Evolutionary conservation across 176 grass and related monocot species (phyloP).

Genomic region (Oryza meyeriana): DNA sequence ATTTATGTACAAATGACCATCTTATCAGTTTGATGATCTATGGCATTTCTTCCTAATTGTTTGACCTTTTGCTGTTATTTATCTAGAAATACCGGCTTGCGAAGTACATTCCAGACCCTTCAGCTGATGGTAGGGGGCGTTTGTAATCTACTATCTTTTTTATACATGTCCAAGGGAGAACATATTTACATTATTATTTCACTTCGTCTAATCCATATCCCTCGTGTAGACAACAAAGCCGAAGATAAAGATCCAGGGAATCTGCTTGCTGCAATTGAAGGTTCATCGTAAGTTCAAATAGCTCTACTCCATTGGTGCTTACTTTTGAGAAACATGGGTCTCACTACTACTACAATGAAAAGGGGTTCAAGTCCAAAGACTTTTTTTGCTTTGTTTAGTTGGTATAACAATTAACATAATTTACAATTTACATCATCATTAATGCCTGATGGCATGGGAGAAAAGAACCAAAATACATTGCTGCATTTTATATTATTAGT

Average conservation of each 20-base stretch:
- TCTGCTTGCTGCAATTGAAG: slow-evolving; percentile 54
- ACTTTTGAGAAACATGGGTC: background rate
- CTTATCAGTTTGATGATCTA: background rate
- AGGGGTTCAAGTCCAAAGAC: background rate
- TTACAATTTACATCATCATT: background rate
- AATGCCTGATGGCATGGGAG: background rate
- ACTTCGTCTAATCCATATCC: background rate
- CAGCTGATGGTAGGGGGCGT: slow-evolving; percentile 53
- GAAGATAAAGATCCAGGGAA: slow-evolving; percentile 65
- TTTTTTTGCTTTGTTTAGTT: background rate
- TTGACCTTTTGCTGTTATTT: background rate
- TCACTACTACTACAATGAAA: background rate
- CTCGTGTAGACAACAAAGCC: slow-evolving; percentile 37
- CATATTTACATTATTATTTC: background rate
- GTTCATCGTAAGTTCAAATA: slow-evolving; percentile 67
- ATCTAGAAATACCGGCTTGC: slow-evolving; percentile 79
- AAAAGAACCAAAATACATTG: background rate
- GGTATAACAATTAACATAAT: background rate
- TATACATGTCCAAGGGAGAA: background rate
- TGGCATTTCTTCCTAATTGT: background rate
- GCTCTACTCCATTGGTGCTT: background rate
- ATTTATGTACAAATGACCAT: background rate
- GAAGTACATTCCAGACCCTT: slow-evolving; percentile 76
- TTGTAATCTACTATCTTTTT: background rate
- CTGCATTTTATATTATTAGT: background rate